Evolutionary conservation across 2,329 filamentous ascomycete genomes (phyloP).

Genomic region (Trichoderma harzianum): DNA sequence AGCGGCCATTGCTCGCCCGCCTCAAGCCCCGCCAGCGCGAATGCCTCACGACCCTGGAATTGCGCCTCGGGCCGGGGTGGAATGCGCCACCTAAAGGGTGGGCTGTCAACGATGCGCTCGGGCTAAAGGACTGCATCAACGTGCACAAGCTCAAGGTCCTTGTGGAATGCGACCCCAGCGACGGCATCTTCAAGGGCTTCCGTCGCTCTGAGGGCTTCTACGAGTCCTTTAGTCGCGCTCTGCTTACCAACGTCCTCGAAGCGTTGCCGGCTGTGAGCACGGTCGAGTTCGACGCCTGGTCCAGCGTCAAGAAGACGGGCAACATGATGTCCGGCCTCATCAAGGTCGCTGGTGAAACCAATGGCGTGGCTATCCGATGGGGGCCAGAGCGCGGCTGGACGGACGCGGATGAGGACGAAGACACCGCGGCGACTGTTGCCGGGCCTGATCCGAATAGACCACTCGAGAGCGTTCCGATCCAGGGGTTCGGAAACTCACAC

Average conservation of each 20-base stretch:
- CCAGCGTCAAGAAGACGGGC: slow-evolving; percentile 61
- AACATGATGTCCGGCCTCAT: slow-evolving; percentile 62
- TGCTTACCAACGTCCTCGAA: slow-evolving; percentile 56
- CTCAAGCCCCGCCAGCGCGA: slow-evolving; percentile 58
- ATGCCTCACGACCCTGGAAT: slow-evolving; percentile 60
- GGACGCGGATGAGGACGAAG: slow-evolving; percentile 41
- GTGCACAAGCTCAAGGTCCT: slow-evolving; percentile 62
- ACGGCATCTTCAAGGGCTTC: slow-evolving; percentile 65
- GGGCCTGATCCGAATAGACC: slow-evolving; percentile 1
- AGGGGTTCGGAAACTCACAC: slow-evolving; percentile 18
- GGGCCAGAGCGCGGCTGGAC: slow-evolving; percentile 66
- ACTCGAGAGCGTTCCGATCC: slow-evolving; percentile 17
- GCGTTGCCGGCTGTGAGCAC: slow-evolving; percentile 53
- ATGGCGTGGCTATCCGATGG: slow-evolving; percentile 57
- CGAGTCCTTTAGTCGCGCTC: slow-evolving; percentile 58
- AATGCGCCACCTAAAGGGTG: slow-evolving; percentile 66
- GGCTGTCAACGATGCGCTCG: slow-evolving; percentile 63
- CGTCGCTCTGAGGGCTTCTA: slow-evolving; percentile 65
- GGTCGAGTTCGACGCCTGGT: slow-evolving; percentile 68
- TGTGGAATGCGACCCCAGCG: slow-evolving; percentile 69
- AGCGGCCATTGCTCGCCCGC: slow-evolving; percentile 66
- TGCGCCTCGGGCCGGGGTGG: slow-evolving; percentile 72
- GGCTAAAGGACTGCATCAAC: slow-evolving; percentile 58
- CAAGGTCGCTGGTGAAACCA: slow-evolving; percentile 45
- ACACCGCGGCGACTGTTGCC: not conserved